Conservation (phyloP, 441 rosid genomes). For the Melastoma candidum region DNA sequence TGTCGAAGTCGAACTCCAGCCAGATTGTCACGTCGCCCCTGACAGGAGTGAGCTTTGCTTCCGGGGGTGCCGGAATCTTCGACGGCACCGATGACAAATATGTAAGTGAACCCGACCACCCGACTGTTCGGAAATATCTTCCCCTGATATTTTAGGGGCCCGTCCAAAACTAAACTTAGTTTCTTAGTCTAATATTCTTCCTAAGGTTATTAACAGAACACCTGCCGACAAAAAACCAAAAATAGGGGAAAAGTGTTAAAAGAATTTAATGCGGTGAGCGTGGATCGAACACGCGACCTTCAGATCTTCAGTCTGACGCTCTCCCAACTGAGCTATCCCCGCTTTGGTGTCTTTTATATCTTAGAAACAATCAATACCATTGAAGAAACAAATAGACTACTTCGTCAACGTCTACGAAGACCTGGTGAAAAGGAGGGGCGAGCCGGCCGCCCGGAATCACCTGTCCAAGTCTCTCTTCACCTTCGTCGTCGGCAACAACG, state of each 20-base stretch:
- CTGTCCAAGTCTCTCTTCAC: slow-evolving; percentile 10
- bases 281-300: slow-evolving; percentile 17
- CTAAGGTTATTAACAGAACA: too few relatives aligned
- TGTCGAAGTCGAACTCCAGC: background rate
- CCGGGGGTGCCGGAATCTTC: slow-evolving; percentile 69
- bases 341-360: background rate
- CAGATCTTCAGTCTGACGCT: slow-evolving; percentile 18
- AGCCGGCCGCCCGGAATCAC: background rate
- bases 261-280: slow-evolving; percentile 9
- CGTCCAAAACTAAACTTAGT: background rate
- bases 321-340: slow-evolving; percentile 20
- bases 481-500: slow-evolving; percentile 9
- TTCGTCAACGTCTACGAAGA: slow-evolving; percentile 6
- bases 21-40: slow-evolving; percentile 15
- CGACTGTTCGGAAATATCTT: background rate
- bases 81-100: slow-evolving; percentile 10
- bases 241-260: too few relatives aligned
- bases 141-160: background rate
- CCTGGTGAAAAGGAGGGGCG: slow-evolving; percentile 7
- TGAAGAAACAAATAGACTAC: slow-evolving; percentile 7
- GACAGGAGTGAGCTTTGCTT: slow-evolving; percentile 67
- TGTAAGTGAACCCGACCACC: background rate
- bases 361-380: slow-evolving; percentile 3
- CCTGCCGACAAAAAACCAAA: too few relatives aligned
- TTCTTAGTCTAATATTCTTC: background rate